Percentiles rank a stretch among this genome's conserved stretches.
Conservation (phyloP, 768 basidiomycete genomes). For the Boletus reticulatus region DNA sequence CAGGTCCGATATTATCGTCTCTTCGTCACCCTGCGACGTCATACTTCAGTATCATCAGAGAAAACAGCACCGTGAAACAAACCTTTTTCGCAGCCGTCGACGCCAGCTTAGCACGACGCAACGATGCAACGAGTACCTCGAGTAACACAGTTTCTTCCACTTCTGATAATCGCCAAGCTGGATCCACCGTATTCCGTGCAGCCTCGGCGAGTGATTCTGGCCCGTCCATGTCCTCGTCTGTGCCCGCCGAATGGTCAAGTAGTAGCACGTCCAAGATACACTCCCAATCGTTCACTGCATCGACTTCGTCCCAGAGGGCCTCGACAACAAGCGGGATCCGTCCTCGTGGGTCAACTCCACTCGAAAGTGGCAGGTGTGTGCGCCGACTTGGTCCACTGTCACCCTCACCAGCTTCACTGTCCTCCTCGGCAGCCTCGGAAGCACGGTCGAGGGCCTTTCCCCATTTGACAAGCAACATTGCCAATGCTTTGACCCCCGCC, state of each 20-base stretch:
- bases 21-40: conserved; percentile 61
- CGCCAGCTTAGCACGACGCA: conserved; percentile 57
- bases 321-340: conserved; percentile 82
- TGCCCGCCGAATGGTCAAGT: conserved; percentile 81
- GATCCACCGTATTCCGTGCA: conserved; percentile 49
- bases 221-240: conserved; percentile 40
- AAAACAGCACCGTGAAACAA: conserved; percentile 10
- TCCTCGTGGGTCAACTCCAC: conserved; percentile 46
- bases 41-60: not conserved
- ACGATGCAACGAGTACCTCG: conserved; percentile 73
- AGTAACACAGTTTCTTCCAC: conserved; percentile 84
- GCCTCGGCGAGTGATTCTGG: conserved; percentile 25
- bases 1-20: conserved; percentile 66
- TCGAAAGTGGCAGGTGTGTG: conserved; percentile 42
- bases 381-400: conserved; percentile 28
- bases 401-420: conserved; percentile 46
- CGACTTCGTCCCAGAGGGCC: conserved; percentile 82
- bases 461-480: conserved; percentile 74
- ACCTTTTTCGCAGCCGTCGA: conserved; percentile 70
- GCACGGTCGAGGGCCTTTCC: conserved; percentile 58
- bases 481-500: conserved; percentile 70
- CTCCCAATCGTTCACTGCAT: conserved; percentile 78
- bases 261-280: conserved; percentile 74
- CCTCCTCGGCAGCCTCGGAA: conserved; percentile 38
- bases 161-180: conserved; percentile 80